A percentile compares a stretch with the other conserved stretches of the same genome.
Evolutionary conservation across 140 eudicot species (phyloP).

Genomic region (Anethum foeniculum): DNA sequence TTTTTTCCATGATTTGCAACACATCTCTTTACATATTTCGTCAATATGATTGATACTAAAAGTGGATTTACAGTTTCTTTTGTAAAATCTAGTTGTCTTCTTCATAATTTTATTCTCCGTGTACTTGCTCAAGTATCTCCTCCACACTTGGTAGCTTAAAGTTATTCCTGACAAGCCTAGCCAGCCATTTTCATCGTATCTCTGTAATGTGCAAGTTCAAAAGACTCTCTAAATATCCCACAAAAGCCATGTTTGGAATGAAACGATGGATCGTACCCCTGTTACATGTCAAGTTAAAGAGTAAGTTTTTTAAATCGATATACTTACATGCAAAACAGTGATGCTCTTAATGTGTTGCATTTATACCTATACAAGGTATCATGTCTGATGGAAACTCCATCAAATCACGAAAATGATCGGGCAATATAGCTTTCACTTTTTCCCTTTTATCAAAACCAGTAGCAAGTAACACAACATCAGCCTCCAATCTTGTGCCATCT

Average conservation of each 20-base stretch:
- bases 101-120: constrained; percentile 72
- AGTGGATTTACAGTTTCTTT: constrained; percentile 92
- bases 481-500: constrained; percentile 53
- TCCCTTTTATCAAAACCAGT: constrained; percentile 84
- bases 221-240: constrained; percentile 87
- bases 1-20: constrained; percentile 88
- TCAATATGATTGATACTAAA: constrained; percentile 83
- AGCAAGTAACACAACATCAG: constrained; percentile 80
- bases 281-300: not conserved
- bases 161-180: constrained; percentile 41
- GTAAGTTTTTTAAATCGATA: not conserved
- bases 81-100: constrained; percentile 74
- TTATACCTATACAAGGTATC: constrained; percentile 60
- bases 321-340: not conserved
- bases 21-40: constrained; percentile 87
- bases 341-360: not conserved
- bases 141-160: constrained; percentile 76
- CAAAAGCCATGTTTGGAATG: constrained; percentile 87
- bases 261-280: constrained; percentile 93
- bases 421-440: constrained; percentile 58
- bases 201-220: constrained; percentile 84
- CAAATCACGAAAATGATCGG: constrained; percentile 57
- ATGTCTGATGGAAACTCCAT: constrained; percentile 58
- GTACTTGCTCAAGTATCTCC: constrained; percentile 58
- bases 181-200: constrained; percentile 88